These are phyloP conservation scores for Nannizziopsis barbatae DNA, from an alignment of 2,329 filamentous ascomycete species.

Conservation along the genomic window DNA sequence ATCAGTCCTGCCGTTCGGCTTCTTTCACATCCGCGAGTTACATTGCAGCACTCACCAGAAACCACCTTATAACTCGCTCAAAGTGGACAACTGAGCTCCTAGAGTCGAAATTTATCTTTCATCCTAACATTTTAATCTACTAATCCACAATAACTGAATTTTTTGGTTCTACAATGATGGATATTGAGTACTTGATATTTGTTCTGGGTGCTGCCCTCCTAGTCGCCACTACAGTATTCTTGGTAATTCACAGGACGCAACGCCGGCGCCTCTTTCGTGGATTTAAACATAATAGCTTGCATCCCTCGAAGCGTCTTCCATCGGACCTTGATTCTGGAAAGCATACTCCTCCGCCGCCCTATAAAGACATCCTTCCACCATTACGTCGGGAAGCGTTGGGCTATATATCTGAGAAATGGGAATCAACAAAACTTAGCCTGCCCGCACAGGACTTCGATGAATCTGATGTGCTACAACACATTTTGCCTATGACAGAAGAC, in stretches of 20 bases:
- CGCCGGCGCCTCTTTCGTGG: constrained; percentile 32
- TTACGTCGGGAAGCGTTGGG: constrained; percentile 39
- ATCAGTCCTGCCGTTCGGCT: too few relatives aligned
- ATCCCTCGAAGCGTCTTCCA: constrained; percentile 42
- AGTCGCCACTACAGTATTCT: constrained; percentile 15
- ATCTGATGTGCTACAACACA: constrained; percentile 24
- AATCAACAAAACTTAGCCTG: constrained; percentile 14
- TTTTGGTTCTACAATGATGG: not conserved
- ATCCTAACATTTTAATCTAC: not conserved
- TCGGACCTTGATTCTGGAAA: constrained; percentile 23
- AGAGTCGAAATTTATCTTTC: not conserved
- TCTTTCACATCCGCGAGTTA: too few relatives aligned
- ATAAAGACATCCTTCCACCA: constrained; percentile 44
- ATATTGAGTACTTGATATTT: not conserved
- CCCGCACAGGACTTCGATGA: constrained; percentile 23
- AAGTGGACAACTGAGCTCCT: not conserved
- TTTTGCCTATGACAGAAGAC: constrained; percentile 34
- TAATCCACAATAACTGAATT: not conserved
- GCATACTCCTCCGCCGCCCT: constrained; percentile 20
- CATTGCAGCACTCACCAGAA: too few relatives aligned
- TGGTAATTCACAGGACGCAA: constrained; percentile 23
- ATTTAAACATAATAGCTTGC: constrained; percentile 31
- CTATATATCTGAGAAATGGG: constrained; percentile 20
- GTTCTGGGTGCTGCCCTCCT: not conserved
- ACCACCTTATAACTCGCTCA: too few relatives aligned